Evolutionary conservation across 1,284 basidiomycete genomes (phyloP).

Genomic region (Athelia sp.): DNA sequence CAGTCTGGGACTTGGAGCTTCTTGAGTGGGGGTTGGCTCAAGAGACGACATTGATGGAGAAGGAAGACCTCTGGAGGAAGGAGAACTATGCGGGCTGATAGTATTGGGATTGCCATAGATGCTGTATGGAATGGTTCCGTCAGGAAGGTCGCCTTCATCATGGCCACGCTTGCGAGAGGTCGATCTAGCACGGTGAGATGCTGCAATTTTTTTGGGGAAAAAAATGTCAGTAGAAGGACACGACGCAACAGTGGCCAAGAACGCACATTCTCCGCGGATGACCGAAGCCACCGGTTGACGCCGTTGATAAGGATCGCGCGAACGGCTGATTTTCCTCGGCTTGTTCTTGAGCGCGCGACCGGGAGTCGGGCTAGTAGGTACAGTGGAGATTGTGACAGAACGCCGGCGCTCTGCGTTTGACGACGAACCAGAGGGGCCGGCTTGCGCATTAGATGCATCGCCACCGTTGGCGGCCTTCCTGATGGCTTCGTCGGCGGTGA

Average conservation of each 20-base stretch:
- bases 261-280: constrained; percentile 67
- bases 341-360: constrained; percentile 49
- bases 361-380: constrained; percentile 22
- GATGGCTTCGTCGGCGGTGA: constrained; percentile 65
- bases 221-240: constrained; percentile 3
- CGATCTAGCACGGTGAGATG: constrained; percentile 65
- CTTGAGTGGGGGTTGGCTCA: constrained; percentile 31
- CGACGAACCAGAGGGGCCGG: constrained; percentile 26
- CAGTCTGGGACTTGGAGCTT: constrained; percentile 37
- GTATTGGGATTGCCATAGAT: constrained; percentile 48
- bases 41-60: constrained; percentile 54
- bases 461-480: constrained; percentile 28
- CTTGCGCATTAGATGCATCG: constrained; percentile 18
- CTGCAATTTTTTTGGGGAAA: too few species aligned
- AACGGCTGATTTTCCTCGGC: constrained; percentile 47
- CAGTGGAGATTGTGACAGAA: constrained; percentile 42
- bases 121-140: constrained; percentile 38
- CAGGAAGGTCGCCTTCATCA: constrained; percentile 53
- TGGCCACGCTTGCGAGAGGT: constrained; percentile 67
- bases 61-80: constrained; percentile 63
- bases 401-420: constrained; percentile 40
- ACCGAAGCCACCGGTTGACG: constrained; percentile 57
- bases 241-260: background rate
- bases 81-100: constrained; percentile 66
- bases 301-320: constrained; percentile 60